These are phyloP conservation scores for Tolypocladium tropicale DNA, from an alignment of 2,329 filamentous ascomycete species.

Conservation along the genomic window DNA sequence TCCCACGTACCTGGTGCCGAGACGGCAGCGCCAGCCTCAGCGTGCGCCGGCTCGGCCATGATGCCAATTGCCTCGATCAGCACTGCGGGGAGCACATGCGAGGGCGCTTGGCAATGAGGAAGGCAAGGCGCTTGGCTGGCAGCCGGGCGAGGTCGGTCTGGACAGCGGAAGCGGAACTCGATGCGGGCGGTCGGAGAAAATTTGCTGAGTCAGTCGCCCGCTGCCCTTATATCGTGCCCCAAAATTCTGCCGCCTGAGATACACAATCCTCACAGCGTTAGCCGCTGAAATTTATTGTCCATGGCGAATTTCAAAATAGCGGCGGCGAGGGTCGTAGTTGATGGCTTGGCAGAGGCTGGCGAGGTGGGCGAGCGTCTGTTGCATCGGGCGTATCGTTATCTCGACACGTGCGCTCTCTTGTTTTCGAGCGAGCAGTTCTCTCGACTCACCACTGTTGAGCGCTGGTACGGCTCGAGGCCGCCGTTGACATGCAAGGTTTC, in stretches of 20 bases:
- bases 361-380: background rate
- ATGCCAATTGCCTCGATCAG: conserved; percentile 20
- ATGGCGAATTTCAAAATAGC: conserved; percentile 4
- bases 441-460: background rate
- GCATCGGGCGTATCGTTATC: background rate
- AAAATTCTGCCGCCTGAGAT: conserved; percentile 24
- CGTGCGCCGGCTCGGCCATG: conserved; percentile 31
- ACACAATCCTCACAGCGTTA: conserved; percentile 24
- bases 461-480: background rate
- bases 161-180: background rate
- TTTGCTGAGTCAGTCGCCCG: conserved; percentile 29
- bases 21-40: conserved; percentile 21
- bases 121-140: conserved; percentile 6
- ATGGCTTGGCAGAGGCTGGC: background rate
- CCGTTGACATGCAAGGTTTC: background rate
- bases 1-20: conserved; percentile 23
- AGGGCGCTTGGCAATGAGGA: conserved; percentile 6
- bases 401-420: background rate
- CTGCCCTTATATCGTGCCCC: conserved; percentile 31
- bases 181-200: conserved; percentile 27
- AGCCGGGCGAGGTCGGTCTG: background rate
- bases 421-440: background rate
- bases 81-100: conserved; percentile 12
- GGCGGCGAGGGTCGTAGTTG: background rate
- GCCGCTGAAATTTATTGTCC: conserved; percentile 5